Evolutionary conservation across 805 yeast genomes (phyloP), one percentile per base, ranked within the genome.

Genomic region (Ogataea trehaloabstinens): DNA sequence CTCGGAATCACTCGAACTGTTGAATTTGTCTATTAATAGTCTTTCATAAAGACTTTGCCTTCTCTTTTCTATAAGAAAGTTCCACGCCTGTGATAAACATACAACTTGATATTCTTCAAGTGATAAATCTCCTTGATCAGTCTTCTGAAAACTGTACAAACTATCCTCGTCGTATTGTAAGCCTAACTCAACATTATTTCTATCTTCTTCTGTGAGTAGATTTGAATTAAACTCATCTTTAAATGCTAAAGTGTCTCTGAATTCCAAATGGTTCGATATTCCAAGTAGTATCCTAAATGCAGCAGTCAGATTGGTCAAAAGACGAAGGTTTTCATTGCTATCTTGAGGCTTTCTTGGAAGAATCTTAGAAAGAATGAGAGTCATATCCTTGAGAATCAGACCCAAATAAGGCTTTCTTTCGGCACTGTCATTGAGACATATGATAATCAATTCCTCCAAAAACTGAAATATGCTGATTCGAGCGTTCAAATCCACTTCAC

Each of bases 391-490:
- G 12, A 58, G 34, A 2, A 70, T 45, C 6, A 48, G 39, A 4
- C 36, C 18, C 20, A 45, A 28, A 37, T 46, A 55, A 4, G 55
- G 53, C 8, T 21, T 40, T 11, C 13, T 37, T 21, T 38, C 28
- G 10, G 28, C 11, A 36, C 34, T 20, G 28, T 39, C 44, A 12
- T 30, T 24, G 28, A 57, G 58, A 17, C 73, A 61, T 18, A 67
- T 68, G 16, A 61, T 49, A 2, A 78, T 65, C 25, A 85, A 58
- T n/a, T 78, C 73, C 44, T 85, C 91, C 4, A 87, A 56, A 50
- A 85, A 80, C 54, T 78, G 85, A 42, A 86, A 70, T 6, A 85
- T 70, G 45, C 82, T 85, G 30, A 85, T 68, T 42, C 85, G 70
- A 28, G 73, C 63, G 52, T 85, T 84, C 31, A 85, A 51, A 63